phyloP scores from a whole-genome alignment of 352 stramenopile species.

The Pythium myriotylum region DNA sequence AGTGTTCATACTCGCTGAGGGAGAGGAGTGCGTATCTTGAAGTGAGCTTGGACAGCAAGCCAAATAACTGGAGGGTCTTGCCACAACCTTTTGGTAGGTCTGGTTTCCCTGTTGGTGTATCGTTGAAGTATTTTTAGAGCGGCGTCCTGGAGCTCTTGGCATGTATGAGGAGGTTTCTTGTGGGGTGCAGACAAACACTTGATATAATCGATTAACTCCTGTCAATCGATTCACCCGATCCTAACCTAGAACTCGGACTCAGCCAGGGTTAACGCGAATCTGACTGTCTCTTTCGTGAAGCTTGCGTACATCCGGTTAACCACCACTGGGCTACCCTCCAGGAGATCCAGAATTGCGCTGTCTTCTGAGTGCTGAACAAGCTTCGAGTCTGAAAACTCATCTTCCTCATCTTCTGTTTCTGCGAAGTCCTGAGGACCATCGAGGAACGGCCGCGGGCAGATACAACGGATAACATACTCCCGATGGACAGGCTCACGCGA shows the following conservation, averaged over 20 bases:
- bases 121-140: no score
- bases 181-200: no score
- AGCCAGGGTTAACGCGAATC: slow-evolving; percentile 67
- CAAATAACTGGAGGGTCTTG: no score
- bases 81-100: no score
- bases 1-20: no score
- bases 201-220: no score
- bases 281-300: slow-evolving; percentile 77
- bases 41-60: no score
- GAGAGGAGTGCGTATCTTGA: no score
- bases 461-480: slow-evolving; percentile 79
- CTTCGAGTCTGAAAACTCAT: slow-evolving; percentile 11
- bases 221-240: not conserved
- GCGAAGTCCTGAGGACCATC: slow-evolving; percentile 35
- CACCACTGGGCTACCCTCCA: slow-evolving; percentile 65
- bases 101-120: no score
- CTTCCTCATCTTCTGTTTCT: slow-evolving; percentile 23
- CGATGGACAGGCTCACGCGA: slow-evolving; percentile 52
- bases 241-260: slow-evolving; percentile 71
- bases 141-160: no score
- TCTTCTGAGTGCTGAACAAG: slow-evolving; percentile 19
- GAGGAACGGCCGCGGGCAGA: slow-evolving; percentile 70
- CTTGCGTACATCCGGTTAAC: slow-evolving; percentile 82
- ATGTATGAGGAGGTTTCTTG: no score
- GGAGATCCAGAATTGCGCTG: slow-evolving; percentile 23